phyloP scores from a whole-genome alignment of 306 rosid genomes.

The Quercus bicolor region DNA sequence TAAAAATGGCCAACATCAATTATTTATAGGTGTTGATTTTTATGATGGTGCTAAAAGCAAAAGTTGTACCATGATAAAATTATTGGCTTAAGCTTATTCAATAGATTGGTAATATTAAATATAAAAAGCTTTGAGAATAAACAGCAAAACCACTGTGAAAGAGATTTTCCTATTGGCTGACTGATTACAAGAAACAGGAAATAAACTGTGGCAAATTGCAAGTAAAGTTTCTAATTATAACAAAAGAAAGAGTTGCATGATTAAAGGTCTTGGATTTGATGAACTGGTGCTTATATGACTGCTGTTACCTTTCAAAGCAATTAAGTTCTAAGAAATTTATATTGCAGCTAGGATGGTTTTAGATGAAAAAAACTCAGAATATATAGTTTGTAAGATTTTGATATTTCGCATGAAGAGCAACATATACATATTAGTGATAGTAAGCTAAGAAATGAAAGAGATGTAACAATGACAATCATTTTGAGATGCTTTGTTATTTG shows the following conservation, averaged over 20 bases:
- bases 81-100: too few relatives aligned
- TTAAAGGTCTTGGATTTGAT: constrained; percentile 18
- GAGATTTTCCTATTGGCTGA: neutral
- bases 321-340: neutral
- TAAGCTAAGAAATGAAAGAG: neutral
- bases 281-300: neutral
- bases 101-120: too few relatives aligned
- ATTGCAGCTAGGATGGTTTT: neutral
- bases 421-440: neutral
- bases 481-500: neutral
- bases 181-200: constrained; percentile 4
- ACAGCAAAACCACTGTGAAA: neutral
- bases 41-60: too few relatives aligned
- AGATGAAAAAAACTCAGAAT: neutral
- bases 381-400: neutral
- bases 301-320: neutral
- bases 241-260: constrained; percentile 10
- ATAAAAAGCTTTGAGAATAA: too few relatives aligned
- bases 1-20: too few relatives aligned
- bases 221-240: constrained; percentile 17
- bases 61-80: too few relatives aligned
- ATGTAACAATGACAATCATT: neutral
- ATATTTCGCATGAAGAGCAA: neutral
- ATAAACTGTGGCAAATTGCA: constrained; percentile 14
- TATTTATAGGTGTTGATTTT: too few relatives aligned